Conservation (phyloP, 108 stramenopile genomes). For the Skeletonema costatum region DNA sequence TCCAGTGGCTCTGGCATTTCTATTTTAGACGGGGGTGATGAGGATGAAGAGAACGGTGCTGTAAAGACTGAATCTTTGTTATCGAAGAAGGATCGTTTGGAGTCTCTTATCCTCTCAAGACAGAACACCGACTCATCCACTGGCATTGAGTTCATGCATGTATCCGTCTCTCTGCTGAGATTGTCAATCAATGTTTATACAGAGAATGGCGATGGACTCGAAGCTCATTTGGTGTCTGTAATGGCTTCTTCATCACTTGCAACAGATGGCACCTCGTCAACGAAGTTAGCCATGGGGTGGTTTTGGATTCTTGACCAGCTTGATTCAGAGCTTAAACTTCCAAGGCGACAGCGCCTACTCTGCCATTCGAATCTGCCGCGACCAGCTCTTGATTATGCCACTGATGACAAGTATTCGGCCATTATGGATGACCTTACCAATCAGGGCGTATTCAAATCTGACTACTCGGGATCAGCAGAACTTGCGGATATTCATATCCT, state of each 20-base stretch:
- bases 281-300: conserved; percentile 75
- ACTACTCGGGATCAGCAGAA: conserved; percentile 64
- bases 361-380: conserved; percentile 79
- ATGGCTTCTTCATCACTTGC: conserved; percentile 49
- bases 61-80: background rate
- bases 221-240: conserved; percentile 80
- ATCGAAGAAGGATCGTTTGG: conserved; percentile 23
- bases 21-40: conserved; percentile 25
- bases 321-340: conserved; percentile 25
- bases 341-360: conserved; percentile 65
- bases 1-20: conserved; percentile 49
- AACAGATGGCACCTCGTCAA: conserved; percentile 60
- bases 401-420: conserved; percentile 48
- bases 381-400: conserved; percentile 52
- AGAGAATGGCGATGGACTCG: conserved; percentile 61
- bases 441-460: conserved; percentile 58
- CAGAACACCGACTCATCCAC: conserved; percentile 9
- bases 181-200: conserved; percentile 56
- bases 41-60: background rate
- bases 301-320: conserved; percentile 85
- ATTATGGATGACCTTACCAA: conserved; percentile 58
- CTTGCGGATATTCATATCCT: conserved; percentile 67
- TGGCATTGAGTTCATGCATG: conserved; percentile 42
- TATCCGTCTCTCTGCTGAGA: conserved; percentile 45
- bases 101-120: conserved; percentile 20